Base-by-base conservation (phyloP, 805 yeast genomes). In the Saccharomyces eubayanus region DNA sequence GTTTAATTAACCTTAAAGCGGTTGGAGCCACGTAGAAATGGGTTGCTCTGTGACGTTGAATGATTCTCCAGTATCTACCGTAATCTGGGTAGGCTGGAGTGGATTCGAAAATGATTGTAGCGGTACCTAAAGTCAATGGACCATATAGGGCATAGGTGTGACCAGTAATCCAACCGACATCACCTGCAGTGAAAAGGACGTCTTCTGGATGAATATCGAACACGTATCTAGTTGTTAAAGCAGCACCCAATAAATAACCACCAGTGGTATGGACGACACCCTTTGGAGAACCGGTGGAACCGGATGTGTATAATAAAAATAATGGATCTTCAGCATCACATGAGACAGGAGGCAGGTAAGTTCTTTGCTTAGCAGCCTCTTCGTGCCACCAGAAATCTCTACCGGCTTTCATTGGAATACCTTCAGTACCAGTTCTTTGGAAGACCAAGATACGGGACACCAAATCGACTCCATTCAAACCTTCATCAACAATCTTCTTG, bases 1-100 rank as follows among this genome's bases (percentile, higher is more conserved):
- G 79, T 67, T 81, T 81, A 70, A 90, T 83, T 68, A 90, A 79
- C 71, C 97, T 85, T 65, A 90, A 78, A 20, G 97, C 97, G 46
- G 97, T 90, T 67, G 97, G 99, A 6, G 99, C 99, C 62, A 91
- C 96, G 72, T 90, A 90, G 76, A 91, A 90, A 68, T 89, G 96
- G 52, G 92, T 90, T 50, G 87, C 96, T 73, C 80, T 83, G 76
- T 90, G 83, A 70, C 84, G 78, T 71, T 89, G 94, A 59, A 91
- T 86, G 65, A 91, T 90, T 69, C 89, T 85, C 96, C 97, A 90
- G 78, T 88, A 90, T 72, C 97, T 82, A 53, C 94, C 87, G 68
- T 81, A 89, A 66, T 85, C 83, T 61, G 97, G 97, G 74, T 89
- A 89, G 30, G 96, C 96, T 36, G 97, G 97, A 16, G 97, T 90